phyloP scores from a whole-genome alignment of 2,329 filamentous ascomycete species.

The Fusarium luffae region DNA sequence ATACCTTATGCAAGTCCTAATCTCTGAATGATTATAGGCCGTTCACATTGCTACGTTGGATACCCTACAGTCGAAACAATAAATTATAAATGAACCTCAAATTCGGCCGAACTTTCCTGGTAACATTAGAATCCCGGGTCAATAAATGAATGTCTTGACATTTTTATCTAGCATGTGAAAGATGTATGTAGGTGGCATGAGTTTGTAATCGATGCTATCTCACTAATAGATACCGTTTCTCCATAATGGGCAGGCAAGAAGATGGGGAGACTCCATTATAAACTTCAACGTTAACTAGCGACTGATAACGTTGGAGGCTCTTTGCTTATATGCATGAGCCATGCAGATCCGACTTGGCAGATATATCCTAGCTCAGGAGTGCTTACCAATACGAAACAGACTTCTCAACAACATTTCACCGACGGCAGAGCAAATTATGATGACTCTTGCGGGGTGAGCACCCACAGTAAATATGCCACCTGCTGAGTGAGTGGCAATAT shows the following conservation, averaged over 20 bases:
- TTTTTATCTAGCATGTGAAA: neutral
- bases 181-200: neutral
- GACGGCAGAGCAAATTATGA: slow-evolving; percentile 2
- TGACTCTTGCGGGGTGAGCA: slow-evolving; percentile 10
- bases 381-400: slow-evolving; percentile 24
- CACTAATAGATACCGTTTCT: neutral
- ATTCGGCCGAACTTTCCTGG: neutral
- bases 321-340: slow-evolving; percentile 17
- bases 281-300: neutral
- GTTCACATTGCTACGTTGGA: neutral
- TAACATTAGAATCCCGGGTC: accelerated
- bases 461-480: slow-evolving; percentile 4
- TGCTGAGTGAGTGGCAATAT: neutral
- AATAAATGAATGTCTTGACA: neutral
- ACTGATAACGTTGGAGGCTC: slow-evolving; percentile 23
- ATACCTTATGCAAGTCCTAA: too few relatives aligned
- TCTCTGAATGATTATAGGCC: too few relatives aligned
- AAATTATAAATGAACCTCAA: neutral
- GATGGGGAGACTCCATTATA: neutral
- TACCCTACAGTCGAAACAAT: neutral
- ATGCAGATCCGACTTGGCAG: slow-evolving; percentile 3
- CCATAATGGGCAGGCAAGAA: neutral
- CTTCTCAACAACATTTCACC: slow-evolving; percentile 9
- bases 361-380: neutral
- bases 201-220: neutral